A percentile compares a stretch with the other conserved stretches of the same genome.
phyloP scores from a whole-genome alignment of 2,329 filamentous ascomycete species.

The Phialophora macrospora region DNA sequence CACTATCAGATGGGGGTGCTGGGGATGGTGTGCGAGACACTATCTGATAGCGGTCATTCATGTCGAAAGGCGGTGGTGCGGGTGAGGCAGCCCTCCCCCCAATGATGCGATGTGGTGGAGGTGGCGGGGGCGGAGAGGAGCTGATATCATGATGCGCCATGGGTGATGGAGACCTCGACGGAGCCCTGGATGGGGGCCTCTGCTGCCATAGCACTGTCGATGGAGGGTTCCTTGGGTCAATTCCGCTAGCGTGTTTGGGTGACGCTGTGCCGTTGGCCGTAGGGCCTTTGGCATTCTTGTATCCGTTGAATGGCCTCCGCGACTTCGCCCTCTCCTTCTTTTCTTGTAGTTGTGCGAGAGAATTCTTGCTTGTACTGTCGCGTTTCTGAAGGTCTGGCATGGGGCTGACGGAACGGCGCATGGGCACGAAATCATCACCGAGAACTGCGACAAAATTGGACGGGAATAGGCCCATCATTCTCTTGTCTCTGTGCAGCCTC shows the following conservation, averaged over 20 bases:
- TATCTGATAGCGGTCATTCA: conserved; percentile 55
- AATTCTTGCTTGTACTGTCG: conserved; percentile 44
- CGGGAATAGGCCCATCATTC: conserved; percentile 90
- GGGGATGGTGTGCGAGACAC: conserved; percentile 64
- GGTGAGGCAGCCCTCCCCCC: conserved; percentile 60
- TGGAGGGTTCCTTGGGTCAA: conserved; percentile 44
- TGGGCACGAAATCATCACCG: conserved; percentile 79
- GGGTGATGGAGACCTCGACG: conserved; percentile 43
- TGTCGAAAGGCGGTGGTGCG: conserved; percentile 41
- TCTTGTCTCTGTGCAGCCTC: conserved; percentile 82
- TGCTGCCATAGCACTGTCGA: conserved; percentile 48
- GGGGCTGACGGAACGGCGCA: conserved; percentile 55
- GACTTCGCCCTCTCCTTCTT: conserved; percentile 64
- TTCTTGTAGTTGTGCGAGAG: conserved; percentile 31
- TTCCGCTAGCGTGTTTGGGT: conserved; percentile 36
- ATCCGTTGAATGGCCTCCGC: conserved; percentile 69
- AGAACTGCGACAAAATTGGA: conserved; percentile 97
- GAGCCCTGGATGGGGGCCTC: conserved; percentile 44
- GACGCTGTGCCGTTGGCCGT: conserved; percentile 39
- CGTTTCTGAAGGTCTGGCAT: conserved; percentile 57
- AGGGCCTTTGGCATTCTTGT: conserved; percentile 56
- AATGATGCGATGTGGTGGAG: conserved; percentile 73
- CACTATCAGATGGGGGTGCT: conserved; percentile 68
- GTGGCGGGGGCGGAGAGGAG: conserved; percentile 79
- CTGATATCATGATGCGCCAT: conserved; percentile 54